Evolutionary conservation across 768 basidiomycete species (phyloP), one percentile per base, ranked within the genome.

Genomic region (Lentinula sp.): DNA sequence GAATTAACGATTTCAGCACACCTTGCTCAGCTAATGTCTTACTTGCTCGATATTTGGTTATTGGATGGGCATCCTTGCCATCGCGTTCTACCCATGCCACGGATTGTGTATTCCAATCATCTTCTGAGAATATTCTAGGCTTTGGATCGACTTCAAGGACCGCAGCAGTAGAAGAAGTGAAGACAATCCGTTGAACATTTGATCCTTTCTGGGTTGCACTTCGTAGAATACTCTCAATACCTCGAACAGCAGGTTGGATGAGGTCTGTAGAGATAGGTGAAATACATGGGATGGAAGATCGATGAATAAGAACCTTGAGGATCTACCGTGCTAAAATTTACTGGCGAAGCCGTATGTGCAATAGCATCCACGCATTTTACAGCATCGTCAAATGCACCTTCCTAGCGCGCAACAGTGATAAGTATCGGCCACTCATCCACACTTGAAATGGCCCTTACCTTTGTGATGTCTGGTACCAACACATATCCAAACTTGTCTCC

Each of bases 11-110:
- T 13, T 9, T 4, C 28, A 28, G 57, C 62, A 6, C 59, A 81
- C 84, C 78, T 71, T 74, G 76, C 71, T 92, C 90, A 0, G 87
- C 85, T 1, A 88, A 73, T 1, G 76, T 78, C 74, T 91, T 91
- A 16, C 82, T 83, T 2, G 85, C 83, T 21, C 76, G 66, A 68
- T 91, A 91, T 64, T 80, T 83, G 18, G 70, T 62, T n/a, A 69
- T 62, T 0, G 62, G 61, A 0, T 68, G 60, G 0, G 82, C 81
- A 1, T 78, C 73, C 15, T 72, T 69, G 0, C 86, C 87, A 49
- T 82, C 71, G 61, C 81, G 74, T 59, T 80, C 73, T 15, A 83
- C 76, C 7, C 75, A 72, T 52, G 73, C 67, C 16, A 82, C 66
- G 4, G 80, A 73, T 55, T 72, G 72, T 13, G 81, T 69, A 64